phyloP scores from a whole-genome alignment of 345 rosid species.

The Melaleuca alternifolia region DNA sequence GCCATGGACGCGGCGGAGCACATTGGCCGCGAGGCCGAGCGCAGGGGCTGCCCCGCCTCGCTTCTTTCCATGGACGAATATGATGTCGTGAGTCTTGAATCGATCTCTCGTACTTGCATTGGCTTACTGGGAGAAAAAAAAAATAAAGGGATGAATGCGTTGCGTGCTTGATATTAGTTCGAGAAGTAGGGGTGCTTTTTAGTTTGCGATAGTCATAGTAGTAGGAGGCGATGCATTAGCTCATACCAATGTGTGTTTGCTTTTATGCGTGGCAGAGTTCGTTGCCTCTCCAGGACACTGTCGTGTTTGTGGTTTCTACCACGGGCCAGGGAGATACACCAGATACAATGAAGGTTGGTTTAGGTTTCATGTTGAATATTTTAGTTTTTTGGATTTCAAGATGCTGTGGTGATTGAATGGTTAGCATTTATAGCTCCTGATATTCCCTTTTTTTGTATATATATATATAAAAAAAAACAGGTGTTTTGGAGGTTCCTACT shows the following conservation, averaged over 20 bases:
- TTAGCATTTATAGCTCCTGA: neutral
- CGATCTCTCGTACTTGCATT: neutral
- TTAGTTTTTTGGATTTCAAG: neutral
- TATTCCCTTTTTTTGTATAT: conserved; percentile 3
- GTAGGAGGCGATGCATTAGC: neutral
- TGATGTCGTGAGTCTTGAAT: conserved; percentile 35
- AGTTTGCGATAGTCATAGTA: neutral
- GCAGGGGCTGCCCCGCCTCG: conserved; percentile 43
- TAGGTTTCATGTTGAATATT: neutral
- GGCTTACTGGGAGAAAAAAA: neutral
- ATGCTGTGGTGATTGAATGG: neutral
- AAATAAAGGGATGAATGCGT: neutral
- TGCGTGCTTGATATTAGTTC: neutral
- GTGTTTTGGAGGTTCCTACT: conserved; percentile 85
- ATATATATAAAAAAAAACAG: conserved; percentile 16
- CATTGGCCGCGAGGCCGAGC: conserved; percentile 71
- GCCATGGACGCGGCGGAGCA: conserved; percentile 85
- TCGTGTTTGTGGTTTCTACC: conserved; percentile 81
- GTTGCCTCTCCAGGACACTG: conserved; percentile 40
- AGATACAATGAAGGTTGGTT: conserved; percentile 65
- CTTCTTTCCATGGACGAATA: conserved; percentile 51
- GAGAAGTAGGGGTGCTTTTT: neutral
- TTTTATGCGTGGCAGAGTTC: conserved; percentile 35
- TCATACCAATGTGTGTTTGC: neutral
- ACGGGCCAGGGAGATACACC: conserved; percentile 98